These are phyloP conservation scores for Poteriospumella lacustris DNA, from an alignment of 108 stramenopile genomes.

Conservation along the genomic window DNA sequence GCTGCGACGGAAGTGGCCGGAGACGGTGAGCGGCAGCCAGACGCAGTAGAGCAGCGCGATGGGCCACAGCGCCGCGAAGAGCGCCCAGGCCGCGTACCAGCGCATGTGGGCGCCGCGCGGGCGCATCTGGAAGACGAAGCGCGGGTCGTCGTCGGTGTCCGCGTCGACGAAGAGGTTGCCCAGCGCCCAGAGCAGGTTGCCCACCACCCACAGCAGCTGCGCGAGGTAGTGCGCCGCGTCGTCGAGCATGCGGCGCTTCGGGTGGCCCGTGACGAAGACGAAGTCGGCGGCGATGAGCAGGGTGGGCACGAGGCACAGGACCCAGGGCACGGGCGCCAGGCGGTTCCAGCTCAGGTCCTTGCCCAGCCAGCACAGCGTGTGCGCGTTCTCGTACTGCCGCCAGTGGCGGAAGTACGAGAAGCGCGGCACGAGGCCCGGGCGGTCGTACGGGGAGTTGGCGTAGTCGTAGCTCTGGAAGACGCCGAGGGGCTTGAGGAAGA, in stretches of 20 bases:
- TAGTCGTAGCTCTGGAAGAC: background rate
- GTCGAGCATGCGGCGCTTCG: background rate
- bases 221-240: constrained; percentile 19
- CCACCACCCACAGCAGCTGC: constrained; percentile 20
- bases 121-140: background rate
- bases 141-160: background rate
- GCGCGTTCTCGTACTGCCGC: constrained; percentile 22
- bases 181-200: constrained; percentile 10
- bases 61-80: too few species aligned
- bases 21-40: too few species aligned
- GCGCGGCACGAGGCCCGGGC: background rate
- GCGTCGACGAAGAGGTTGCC: constrained; percentile 1
- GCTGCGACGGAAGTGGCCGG: too few species aligned
- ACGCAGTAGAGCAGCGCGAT: too few species aligned
- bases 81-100: background rate
- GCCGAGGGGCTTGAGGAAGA: background rate
- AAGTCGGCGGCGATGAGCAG: background rate
- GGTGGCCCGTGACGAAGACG: background rate
- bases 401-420: constrained; percentile 19
- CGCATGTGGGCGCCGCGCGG: too few species aligned
- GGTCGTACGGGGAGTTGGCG: background rate
- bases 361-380: constrained; percentile 25
- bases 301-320: constrained; percentile 14
- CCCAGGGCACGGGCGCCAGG: background rate
- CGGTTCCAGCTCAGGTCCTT: constrained; percentile 24